Conservation (phyloP, 116 monocot species). For the Posidonia oceanica region DNA sequence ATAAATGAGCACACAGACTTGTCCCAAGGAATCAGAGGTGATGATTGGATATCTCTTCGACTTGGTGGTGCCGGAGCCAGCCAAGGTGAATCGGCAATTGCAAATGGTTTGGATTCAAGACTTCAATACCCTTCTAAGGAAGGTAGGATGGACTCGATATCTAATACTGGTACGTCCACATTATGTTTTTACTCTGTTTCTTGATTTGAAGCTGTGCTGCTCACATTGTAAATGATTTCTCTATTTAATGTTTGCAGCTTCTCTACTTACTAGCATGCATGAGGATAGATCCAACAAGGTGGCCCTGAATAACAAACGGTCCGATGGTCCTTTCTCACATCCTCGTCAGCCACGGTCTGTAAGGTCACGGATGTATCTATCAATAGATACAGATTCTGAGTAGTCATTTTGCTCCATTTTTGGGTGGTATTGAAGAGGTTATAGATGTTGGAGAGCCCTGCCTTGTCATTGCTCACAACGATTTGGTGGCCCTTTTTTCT, state of each 20-base stretch:
- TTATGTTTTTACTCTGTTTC: neutral
- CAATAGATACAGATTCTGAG: conserved; percentile 4
- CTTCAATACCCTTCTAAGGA: conserved; percentile 34
- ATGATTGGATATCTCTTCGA: conserved; percentile 82
- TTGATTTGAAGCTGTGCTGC: neutral
- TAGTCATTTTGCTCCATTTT: neutral
- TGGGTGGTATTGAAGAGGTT: neutral
- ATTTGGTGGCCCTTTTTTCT: neutral
- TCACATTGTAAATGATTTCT: neutral
- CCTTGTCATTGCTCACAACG: neutral
- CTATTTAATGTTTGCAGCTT: conserved; percentile 33
- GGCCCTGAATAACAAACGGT: conserved; percentile 23
- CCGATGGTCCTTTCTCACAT: conserved; percentile 44
- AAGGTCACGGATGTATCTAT: conserved; percentile 18
- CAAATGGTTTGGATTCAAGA: conserved; percentile 23
- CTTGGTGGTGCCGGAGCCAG: conserved; percentile 42
- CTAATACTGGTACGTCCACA: conserved; percentile 1
- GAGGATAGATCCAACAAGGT: conserved; percentile 21
- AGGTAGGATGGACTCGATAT: conserved; percentile 1
- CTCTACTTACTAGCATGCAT: conserved; percentile 50
- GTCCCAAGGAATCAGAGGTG: conserved; percentile 22
- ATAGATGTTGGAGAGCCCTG: neutral
- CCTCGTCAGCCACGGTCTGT: conserved; percentile 60
- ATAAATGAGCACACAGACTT: conserved; percentile 28
- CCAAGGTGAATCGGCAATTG: conserved; percentile 19